Percentiles rank a stretch among this genome's conserved stretches.
Evolutionary conservation across 805 yeast species (phyloP).

Genomic region (Candida nitratophila): DNA sequence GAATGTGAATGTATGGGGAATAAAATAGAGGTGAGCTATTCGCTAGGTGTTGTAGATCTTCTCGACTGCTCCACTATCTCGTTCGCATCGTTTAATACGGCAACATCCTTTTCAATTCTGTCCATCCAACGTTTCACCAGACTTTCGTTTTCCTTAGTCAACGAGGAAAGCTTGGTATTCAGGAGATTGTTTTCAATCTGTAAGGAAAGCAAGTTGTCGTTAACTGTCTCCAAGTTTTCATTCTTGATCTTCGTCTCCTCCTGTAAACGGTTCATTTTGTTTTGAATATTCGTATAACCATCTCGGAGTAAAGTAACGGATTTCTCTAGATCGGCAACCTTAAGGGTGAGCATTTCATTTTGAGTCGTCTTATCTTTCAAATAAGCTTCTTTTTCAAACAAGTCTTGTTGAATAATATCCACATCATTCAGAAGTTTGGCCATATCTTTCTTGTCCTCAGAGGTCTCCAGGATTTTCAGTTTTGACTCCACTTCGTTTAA

Average conservation of each 20-base stretch:
- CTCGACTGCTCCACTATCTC: constrained; percentile 17
- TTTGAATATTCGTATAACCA: constrained; percentile 16
- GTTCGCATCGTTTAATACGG: constrained; percentile 34
- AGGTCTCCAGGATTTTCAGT: constrained; percentile 7
- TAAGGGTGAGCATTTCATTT: constrained; percentile 4
- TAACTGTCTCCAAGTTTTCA: constrained; percentile 39
- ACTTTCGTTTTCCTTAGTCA: constrained; percentile 31
- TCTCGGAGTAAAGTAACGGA: constrained; percentile 14
- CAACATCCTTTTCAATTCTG: constrained; percentile 35
- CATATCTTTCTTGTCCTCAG: constrained; percentile 11
- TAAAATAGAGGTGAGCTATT: too few relatives aligned
- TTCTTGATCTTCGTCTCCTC: constrained; percentile 32
- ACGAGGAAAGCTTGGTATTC: constrained; percentile 22
- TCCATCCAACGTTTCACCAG: constrained; percentile 38
- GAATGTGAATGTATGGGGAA: too few relatives aligned
- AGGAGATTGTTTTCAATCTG: constrained; percentile 45
- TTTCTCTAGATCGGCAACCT: constrained; percentile 9
- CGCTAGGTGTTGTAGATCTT: not conserved
- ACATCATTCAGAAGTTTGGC: constrained; percentile 7
- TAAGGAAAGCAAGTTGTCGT: constrained; percentile 41
- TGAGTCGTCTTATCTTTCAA: constrained; percentile 5
- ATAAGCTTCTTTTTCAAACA: constrained; percentile 1
- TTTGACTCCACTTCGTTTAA: constrained; percentile 9
- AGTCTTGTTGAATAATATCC: constrained; percentile 3
- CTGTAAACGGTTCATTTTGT: constrained; percentile 11